Base-by-base conservation (phyloP, 352 stramenopile species). In the Phytophthora tubulina region DNA sequence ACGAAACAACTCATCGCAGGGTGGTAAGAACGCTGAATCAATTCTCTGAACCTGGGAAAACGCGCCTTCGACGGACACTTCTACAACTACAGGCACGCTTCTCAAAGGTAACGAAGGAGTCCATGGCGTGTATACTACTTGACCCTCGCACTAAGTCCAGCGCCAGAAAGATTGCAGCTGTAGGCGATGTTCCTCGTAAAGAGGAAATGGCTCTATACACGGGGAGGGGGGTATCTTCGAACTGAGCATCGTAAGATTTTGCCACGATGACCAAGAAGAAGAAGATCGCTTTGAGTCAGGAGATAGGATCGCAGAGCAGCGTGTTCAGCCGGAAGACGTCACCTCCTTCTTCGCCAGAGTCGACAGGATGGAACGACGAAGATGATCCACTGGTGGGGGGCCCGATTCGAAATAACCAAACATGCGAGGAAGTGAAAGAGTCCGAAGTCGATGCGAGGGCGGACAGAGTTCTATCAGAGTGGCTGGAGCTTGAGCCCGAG, bases 251-350 rank as follows among this genome's bases (percentile, higher is more conserved):
- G 57, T 1, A 33, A 55, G 3, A 33, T 56, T 60, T 60, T 30
- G 36, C 38, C 6, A 7, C 41, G 39, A 62, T 62, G 49, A 56
- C 10, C 27, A 62, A 62, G n/a, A 5, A 32, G 3, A 21, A n/a
- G 3, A 63, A 54, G 15, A 54, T 63, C 2, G 11, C 56, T 13
- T 3, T 63, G 27, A 39, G 7, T 2, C 56, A 52, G 6, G 31
- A 62, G 41, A 31, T 44, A 4, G 38, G 4, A 3, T 63, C 56
- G 0, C 56, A 63, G n/a, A 63, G 9, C 33, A 62, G 54, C 33
- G 11, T 60, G 27, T 38, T 67, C 2, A 67, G 59, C 27, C 59
- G 59, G 21, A 21, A 21, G 21, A 21, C 21, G 21, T 21, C 21
- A 21, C 21, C 21, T 21, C 21, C 21, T 21, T 21, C 21, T 21